A percentile compares a stretch with the other conserved stretches of the same genome.
Conservation (phyloP, 179 eudicot genomes). For the Spinacia oleracea region DNA sequence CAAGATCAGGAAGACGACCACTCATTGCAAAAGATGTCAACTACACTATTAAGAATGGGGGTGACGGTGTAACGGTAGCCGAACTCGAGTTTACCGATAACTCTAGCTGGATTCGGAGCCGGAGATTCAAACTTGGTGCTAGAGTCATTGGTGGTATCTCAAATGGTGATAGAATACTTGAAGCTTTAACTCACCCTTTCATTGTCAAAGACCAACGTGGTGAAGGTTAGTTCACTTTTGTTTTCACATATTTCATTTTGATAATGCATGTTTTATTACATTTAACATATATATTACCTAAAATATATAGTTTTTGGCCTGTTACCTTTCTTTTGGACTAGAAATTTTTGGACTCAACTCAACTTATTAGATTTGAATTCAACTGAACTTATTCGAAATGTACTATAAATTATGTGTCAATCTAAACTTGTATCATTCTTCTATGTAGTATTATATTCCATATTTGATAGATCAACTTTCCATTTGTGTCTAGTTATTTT, state of each 20-base stretch:
- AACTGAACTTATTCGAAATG: too few relatives aligned
- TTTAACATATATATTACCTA: too few relatives aligned
- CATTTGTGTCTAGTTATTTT: too few relatives aligned
- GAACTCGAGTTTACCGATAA: constrained; percentile 77
- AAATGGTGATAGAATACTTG: constrained; percentile 32
- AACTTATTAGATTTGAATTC: too few relatives aligned
- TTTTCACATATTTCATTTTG: neutral
- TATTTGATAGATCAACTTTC: too few relatives aligned
- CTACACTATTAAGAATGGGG: constrained; percentile 47
- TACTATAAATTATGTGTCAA: too few relatives aligned
- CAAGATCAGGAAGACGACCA: constrained; percentile 64
- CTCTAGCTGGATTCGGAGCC: constrained; percentile 70
- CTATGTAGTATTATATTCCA: too few relatives aligned
- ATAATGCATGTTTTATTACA: too few relatives aligned
- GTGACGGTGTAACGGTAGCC: constrained; percentile 36
- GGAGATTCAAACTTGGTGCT: constrained; percentile 72
- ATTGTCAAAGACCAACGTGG: constrained; percentile 82
- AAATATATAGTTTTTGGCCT: too few relatives aligned
- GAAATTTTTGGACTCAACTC: too few relatives aligned
- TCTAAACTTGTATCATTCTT: too few relatives aligned
- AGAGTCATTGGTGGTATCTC: constrained; percentile 39
- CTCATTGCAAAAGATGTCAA: constrained; percentile 55
- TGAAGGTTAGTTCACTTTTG: constrained; percentile 53
- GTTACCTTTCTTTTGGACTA: too few relatives aligned
- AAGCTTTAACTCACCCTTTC: constrained; percentile 65